These are phyloP conservation scores for Biscogniauxia marginata DNA, from an alignment of 2,329 filamentous ascomycete genomes.

Conservation along the genomic window DNA sequence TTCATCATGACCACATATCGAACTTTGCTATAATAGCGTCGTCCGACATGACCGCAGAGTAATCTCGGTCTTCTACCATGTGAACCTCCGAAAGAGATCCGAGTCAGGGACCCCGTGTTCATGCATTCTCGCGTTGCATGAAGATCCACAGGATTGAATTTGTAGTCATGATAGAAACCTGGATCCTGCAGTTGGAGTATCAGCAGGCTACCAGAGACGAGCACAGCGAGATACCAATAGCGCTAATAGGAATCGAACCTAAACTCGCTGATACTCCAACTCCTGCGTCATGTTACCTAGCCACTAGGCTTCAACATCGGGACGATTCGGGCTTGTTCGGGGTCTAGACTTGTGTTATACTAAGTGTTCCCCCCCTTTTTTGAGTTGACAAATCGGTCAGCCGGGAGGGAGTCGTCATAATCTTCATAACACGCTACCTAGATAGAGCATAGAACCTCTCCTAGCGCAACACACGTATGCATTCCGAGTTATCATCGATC, in stretches of 20 bases:
- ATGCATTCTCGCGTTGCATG: background rate
- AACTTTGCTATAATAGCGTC: background rate
- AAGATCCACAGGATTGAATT: background rate
- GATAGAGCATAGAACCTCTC: too few relatives aligned
- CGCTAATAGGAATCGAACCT: too few relatives aligned
- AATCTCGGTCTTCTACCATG: background rate
- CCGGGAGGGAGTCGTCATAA: background rate
- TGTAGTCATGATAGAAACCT: background rate
- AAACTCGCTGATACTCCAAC: too few relatives aligned
- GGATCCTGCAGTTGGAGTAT: too few relatives aligned
- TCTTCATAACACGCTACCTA: background rate
- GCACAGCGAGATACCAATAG: too few relatives aligned
- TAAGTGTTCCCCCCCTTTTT: background rate
- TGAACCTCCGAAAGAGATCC: background rate
- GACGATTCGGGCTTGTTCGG: background rate
- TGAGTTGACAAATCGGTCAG: background rate
- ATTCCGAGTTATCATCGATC: background rate
- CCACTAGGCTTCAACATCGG: background rate
- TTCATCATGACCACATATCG: background rate
- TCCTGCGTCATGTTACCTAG: background rate
- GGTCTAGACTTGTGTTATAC: background rate
- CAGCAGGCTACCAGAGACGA: too few relatives aligned
- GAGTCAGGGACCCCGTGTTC: background rate
- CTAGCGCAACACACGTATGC: background rate
- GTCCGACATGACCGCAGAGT: background rate